phyloP scores from a whole-genome alignment of 495 filamentous ascomycete species.

The Neurospora sp. region DNA sequence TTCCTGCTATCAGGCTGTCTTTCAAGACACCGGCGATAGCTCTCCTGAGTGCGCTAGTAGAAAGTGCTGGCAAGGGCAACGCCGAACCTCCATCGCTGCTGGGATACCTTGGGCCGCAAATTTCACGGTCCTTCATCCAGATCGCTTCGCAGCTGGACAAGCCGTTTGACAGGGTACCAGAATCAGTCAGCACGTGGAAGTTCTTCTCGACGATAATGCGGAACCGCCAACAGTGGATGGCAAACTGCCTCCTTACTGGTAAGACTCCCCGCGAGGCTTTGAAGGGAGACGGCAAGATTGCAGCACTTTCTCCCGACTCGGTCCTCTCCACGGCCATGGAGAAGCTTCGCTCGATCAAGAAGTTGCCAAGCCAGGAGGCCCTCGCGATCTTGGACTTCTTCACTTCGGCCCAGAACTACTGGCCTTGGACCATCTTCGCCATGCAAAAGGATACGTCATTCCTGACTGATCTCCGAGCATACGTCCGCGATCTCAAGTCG shows the following conservation, averaged over 20 bases:
- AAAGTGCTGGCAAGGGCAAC: conserved; percentile 47
- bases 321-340: conserved; percentile 69
- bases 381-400: conserved; percentile 79
- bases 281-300: conserved; percentile 41
- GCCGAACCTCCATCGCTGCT: conserved; percentile 82
- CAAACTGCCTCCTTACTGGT: conserved; percentile 84
- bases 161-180: conserved; percentile 50
- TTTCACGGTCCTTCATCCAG: conserved; percentile 72
- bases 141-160: conserved; percentile 68
- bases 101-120: conserved; percentile 72
- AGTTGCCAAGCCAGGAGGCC: conserved; percentile 48
- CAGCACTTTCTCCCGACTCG: conserved; percentile 42
- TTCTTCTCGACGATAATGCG: conserved; percentile 81
- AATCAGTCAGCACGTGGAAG: conserved; percentile 65
- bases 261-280: conserved; percentile 66
- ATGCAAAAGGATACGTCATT: conserved; percentile 65
- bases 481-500: conserved; percentile 52
- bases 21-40: conserved; percentile 56
- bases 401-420: conserved; percentile 73
- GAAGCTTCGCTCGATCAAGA: conserved; percentile 55
- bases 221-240: conserved; percentile 90
- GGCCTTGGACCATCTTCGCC: conserved; percentile 79
- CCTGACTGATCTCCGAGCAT: conserved; percentile 55
- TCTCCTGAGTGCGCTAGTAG: conserved; percentile 66
- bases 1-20: conserved; percentile 61